Evolutionary conservation across 1,284 basidiomycete genomes (phyloP).

Genomic region (Ustilago bromivora): DNA sequence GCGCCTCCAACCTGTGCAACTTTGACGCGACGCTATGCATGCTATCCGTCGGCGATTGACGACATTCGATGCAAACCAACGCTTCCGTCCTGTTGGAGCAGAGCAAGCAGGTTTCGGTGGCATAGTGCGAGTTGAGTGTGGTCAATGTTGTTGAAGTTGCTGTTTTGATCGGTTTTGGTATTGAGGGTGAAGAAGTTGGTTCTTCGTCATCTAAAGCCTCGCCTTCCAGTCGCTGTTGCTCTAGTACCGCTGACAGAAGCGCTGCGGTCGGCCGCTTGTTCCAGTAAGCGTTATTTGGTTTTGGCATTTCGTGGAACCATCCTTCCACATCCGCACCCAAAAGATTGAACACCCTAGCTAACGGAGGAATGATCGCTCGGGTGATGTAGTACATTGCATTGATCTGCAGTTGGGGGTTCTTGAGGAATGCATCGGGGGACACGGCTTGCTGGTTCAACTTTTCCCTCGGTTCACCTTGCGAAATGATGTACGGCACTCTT

Average conservation of each 20-base stretch:
- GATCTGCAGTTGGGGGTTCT: constrained; percentile 78
- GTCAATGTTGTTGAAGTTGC: constrained; percentile 63
- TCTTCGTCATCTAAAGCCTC: neutral
- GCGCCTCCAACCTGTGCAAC: constrained; percentile 34
- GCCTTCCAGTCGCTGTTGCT: constrained; percentile 9
- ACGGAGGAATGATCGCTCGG: constrained; percentile 85
- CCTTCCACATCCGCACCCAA: constrained; percentile 86
- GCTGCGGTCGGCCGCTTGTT: constrained; percentile 25
- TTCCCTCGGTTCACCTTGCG: constrained; percentile 77
- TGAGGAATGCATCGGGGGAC: constrained; percentile 81
- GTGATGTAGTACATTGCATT: constrained; percentile 93
- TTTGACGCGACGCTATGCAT: constrained; percentile 23
- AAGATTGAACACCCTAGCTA: constrained; percentile 90
- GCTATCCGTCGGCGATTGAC: constrained; percentile 25
- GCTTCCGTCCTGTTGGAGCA: constrained; percentile 76
- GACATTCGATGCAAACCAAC: constrained; percentile 58
- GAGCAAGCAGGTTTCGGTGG: constrained; percentile 78
- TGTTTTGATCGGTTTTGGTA: neutral
- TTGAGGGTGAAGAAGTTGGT: neutral
- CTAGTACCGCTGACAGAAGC: constrained; percentile 13
- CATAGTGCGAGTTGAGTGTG: constrained; percentile 82
- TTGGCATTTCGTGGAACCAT: constrained; percentile 91
- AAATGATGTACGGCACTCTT: constrained; percentile 90
- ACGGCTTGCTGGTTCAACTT: constrained; percentile 85
- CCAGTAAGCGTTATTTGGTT: constrained; percentile 43